A percentile compares a stretch with the other conserved stretches of the same genome.
Evolutionary conservation across 2,329 filamentous ascomycete species (phyloP).

Genomic region (Pseudocercospora cruenta): DNA sequence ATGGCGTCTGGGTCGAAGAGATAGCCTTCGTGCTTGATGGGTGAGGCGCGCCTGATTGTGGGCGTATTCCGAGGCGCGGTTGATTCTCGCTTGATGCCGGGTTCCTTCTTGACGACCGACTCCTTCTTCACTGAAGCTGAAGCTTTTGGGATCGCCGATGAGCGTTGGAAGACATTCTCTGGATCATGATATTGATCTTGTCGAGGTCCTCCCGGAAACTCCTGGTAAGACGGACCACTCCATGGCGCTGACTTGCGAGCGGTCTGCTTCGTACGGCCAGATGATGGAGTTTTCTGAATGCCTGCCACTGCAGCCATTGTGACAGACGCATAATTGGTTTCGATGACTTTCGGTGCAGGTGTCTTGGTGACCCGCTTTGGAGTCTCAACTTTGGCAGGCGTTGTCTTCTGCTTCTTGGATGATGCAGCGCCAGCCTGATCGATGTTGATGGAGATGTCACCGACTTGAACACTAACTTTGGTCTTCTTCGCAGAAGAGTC

Average conservation of each 20-base stretch:
- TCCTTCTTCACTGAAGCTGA: neutral
- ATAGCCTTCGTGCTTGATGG: slow-evolving; percentile 18
- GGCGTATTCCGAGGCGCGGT: neutral
- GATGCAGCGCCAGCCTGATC: slow-evolving; percentile 24
- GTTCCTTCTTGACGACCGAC: slow-evolving; percentile 17
- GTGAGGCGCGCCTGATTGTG: slow-evolving; percentile 5
- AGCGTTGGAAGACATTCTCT: slow-evolving; percentile 5
- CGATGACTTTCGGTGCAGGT: slow-evolving; percentile 5
- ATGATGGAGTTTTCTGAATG: slow-evolving; percentile 1
- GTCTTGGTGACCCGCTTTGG: neutral
- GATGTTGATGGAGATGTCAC: slow-evolving; percentile 32
- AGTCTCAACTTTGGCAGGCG: neutral
- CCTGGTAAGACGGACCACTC: neutral
- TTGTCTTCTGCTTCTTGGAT: slow-evolving; percentile 19
- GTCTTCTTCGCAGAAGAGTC: slow-evolving; percentile 30
- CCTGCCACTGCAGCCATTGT: neutral
- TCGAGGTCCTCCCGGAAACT: neutral
- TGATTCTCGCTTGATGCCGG: slow-evolving; percentile 13
- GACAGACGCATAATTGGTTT: neutral
- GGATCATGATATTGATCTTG: slow-evolving; percentile 3
- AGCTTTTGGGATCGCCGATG: neutral
- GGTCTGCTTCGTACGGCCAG: slow-evolving; percentile 11
- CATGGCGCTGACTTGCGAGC: slow-evolving; percentile 12
- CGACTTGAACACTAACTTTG: slow-evolving; percentile 33
- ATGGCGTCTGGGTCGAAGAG: slow-evolving; percentile 28